Percentiles rank a stretch among this genome's conserved stretches.
Evolutionary conservation across 1,284 basidiomycete species (phyloP).

Genomic region (Marasmius fiardii): DNA sequence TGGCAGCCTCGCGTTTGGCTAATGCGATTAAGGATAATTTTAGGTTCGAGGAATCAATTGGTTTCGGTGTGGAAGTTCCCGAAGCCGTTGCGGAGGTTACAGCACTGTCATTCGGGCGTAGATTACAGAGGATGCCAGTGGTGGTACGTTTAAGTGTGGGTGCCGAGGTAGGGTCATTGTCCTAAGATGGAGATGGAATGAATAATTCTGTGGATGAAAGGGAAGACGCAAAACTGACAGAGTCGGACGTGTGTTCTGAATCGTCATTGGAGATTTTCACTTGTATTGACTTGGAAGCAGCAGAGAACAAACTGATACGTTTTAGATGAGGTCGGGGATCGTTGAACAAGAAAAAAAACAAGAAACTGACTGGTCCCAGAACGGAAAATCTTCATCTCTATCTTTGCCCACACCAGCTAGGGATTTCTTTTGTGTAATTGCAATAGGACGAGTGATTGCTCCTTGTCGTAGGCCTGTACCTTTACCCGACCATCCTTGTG

Average conservation of each 20-base stretch:
- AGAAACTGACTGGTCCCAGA: constrained; percentile 88
- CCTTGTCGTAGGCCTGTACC: constrained; percentile 73
- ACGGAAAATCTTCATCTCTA: constrained; percentile 89
- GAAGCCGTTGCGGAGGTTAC: constrained; percentile 46
- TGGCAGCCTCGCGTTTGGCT: constrained; percentile 78
- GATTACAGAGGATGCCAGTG: constrained; percentile 77
- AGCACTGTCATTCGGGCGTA: constrained; percentile 48
- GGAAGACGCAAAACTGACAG: constrained; percentile 7
- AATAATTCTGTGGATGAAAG: background rate
- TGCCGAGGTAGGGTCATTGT: constrained; percentile 21
- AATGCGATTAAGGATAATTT: constrained; percentile 55
- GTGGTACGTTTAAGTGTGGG: constrained; percentile 51
- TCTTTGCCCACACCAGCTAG: constrained; percentile 86
- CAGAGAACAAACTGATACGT: constrained; percentile 67
- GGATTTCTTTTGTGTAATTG: constrained; percentile 81
- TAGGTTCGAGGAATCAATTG: constrained; percentile 31
- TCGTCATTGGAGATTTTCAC: constrained; percentile 57
- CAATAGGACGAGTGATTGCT: constrained; percentile 68
- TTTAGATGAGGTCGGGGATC: constrained; percentile 1
- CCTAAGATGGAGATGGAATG: constrained; percentile 14
- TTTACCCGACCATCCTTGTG: constrained; percentile 86
- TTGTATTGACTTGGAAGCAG: constrained; percentile 75
- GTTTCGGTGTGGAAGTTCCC: constrained; percentile 42
- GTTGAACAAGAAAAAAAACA: background rate
- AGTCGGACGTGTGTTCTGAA: constrained; percentile 42